Percentiles rank a stretch among this genome's conserved stretches.
These are phyloP conservation scores for Naganishia liquefaciens DNA, from an alignment of 1,284 basidiomycete genomes.

Conservation along the genomic window DNA sequence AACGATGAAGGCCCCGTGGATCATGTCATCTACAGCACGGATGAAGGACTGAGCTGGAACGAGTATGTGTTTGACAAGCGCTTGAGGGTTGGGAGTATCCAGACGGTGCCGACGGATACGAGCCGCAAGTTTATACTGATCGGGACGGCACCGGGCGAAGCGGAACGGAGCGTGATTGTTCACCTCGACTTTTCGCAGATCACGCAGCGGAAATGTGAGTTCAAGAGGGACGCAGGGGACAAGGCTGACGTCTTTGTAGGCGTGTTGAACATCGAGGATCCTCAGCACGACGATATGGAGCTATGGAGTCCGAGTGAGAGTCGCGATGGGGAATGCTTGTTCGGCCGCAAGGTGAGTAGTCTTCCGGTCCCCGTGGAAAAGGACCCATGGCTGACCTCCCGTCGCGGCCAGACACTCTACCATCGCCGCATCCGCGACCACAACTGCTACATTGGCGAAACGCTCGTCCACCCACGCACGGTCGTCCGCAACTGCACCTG, in stretches of 20 bases:
- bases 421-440: conserved; percentile 77
- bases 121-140: conserved; percentile 87
- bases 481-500: conserved; percentile 75
- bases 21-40: conserved; percentile 79
- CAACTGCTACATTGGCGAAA: conserved; percentile 78
- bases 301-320: conserved; percentile 89
- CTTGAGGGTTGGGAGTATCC: conserved; percentile 73
- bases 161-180: conserved; percentile 66
- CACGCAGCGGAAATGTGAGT: conserved; percentile 71
- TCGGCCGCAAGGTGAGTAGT: conserved; percentile 75
- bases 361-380: not conserved
- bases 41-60: conserved; percentile 85
- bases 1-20: conserved; percentile 94
- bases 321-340: conserved; percentile 73
- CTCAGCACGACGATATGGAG: conserved; percentile 85
- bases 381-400: not conserved
- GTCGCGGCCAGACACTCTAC: conserved; percentile 80
- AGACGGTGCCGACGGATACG: conserved; percentile 87
- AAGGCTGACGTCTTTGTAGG: conserved; percentile 57
- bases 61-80: conserved; percentile 83
- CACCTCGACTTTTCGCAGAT: conserved; percentile 87
- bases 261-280: conserved; percentile 66
- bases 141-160: conserved; percentile 63
- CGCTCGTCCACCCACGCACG: conserved; percentile 60
- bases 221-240: conserved; percentile 27